Evolutionary conservation across 306 rosid genomes (phyloP).

Genomic region (Urtica urens): DNA sequence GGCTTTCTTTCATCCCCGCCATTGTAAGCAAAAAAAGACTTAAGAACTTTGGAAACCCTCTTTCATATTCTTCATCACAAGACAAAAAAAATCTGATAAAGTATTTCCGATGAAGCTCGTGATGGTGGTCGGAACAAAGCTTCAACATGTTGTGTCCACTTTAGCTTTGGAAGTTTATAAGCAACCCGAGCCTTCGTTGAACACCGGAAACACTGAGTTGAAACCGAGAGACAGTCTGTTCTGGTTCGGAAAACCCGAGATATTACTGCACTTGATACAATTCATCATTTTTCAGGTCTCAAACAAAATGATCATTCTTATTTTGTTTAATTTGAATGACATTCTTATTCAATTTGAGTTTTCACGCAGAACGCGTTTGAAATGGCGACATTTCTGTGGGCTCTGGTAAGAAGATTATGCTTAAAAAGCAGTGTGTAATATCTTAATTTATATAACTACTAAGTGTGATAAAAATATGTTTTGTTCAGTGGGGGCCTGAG

Average conservation of each 20-base stretch:
- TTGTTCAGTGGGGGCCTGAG: slow-evolving; percentile 68
- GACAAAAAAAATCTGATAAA: slow-evolving; percentile 9
- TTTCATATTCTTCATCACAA: neutral
- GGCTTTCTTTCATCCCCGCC: slow-evolving; percentile 96
- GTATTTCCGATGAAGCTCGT: slow-evolving; percentile 56
- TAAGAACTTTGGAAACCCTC: too few species aligned
- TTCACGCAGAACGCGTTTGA: slow-evolving; percentile 82
- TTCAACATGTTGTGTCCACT: slow-evolving; percentile 89
- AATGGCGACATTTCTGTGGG: slow-evolving; percentile 92
- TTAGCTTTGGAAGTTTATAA: slow-evolving; percentile 70
- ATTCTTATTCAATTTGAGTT: slow-evolving; percentile 8
- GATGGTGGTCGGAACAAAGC: slow-evolving; percentile 90
- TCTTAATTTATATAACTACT: too few species aligned
- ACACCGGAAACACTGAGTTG: slow-evolving; percentile 51
- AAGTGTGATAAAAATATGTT: too few species aligned
- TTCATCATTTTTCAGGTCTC: slow-evolving; percentile 90
- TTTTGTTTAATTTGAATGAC: slow-evolving; percentile 22
- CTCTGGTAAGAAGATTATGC: slow-evolving; percentile 91
- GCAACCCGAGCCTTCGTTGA: slow-evolving; percentile 52
- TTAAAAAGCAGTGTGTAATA: too few species aligned
- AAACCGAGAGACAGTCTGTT: slow-evolving; percentile 82
- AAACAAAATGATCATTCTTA: neutral
- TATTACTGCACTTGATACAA: slow-evolving; percentile 65
- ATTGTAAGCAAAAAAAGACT: slow-evolving; percentile 57
- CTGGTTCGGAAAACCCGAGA: slow-evolving; percentile 85